These are phyloP conservation scores for Aspergillus wentii DNA, from an alignment of 495 filamentous ascomycete genomes.

Conservation along the genomic window DNA sequence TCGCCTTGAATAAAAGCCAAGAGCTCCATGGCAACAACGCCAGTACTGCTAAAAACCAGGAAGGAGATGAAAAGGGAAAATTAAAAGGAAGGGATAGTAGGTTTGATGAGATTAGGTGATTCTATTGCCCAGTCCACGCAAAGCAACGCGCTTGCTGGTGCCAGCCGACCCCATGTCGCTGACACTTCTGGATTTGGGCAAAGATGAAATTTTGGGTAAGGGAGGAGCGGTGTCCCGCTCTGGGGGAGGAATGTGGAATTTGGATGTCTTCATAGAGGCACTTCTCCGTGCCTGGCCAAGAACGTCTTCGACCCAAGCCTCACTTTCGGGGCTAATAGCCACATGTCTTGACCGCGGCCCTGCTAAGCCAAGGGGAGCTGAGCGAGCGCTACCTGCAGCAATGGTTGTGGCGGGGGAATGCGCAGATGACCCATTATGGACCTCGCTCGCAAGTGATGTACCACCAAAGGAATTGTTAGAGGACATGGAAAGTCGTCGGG, in stretches of 20 bases:
- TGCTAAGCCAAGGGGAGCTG: conserved; percentile 42
- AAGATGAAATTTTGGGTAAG: conserved; percentile 1
- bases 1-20: too few relatives aligned
- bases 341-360: conserved; percentile 40
- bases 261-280: conserved; percentile 25
- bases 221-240: conserved; percentile 8
- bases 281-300: conserved; percentile 38
- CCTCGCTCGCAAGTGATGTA: conserved; percentile 20
- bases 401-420: conserved; percentile 19
- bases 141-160: conserved; percentile 31
- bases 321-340: conserved; percentile 45
- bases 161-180: conserved; percentile 35
- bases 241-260: conserved; percentile 5
- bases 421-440: conserved; percentile 11
- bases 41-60: background rate
- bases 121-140: conserved; percentile 30
- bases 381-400: conserved; percentile 9
- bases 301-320: conserved; percentile 48
- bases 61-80: background rate
- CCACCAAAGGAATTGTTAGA: conserved; percentile 32
- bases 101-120: background rate
- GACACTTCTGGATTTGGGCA: conserved; percentile 36
- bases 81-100: background rate
- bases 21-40: too few relatives aligned
- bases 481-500: conserved; percentile 31